These are phyloP conservation scores for Cubamyces sp. DNA, from an alignment of 768 basidiomycete species.

Conservation along the genomic window DNA sequence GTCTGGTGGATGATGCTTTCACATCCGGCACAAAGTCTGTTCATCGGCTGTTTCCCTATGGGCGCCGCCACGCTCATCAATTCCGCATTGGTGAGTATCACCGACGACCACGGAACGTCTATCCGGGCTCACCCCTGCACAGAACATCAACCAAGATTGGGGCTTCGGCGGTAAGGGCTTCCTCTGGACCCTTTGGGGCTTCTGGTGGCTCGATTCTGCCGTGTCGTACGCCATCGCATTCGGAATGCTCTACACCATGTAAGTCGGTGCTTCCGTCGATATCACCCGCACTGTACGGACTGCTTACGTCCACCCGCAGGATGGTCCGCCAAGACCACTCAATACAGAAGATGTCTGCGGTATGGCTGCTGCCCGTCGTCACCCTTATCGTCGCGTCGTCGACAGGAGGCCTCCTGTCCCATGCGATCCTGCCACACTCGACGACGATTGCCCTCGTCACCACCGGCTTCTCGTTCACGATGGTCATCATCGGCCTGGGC, in stretches of 20 bases:
- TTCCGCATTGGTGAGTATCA: constrained; percentile 38
- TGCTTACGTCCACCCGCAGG: constrained; percentile 36
- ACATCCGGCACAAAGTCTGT: constrained; percentile 49
- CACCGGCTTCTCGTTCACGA: constrained; percentile 46
- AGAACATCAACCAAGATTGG: constrained; percentile 39
- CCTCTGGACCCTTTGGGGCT: constrained; percentile 48
- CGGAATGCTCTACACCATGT: constrained; percentile 56
- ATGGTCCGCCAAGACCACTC: constrained; percentile 48
- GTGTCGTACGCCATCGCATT: constrained; percentile 49
- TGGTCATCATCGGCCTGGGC: constrained; percentile 50
- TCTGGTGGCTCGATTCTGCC: constrained; percentile 55
- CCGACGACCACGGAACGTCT: neutral
- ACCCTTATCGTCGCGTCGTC: constrained; percentile 57
- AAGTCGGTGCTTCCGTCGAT: constrained; percentile 22
- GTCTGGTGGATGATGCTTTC: constrained; percentile 37
- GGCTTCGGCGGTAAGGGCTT: constrained; percentile 42
- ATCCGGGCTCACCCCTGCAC: constrained; percentile 23
- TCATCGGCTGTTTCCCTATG: constrained; percentile 50
- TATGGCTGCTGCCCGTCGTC: constrained; percentile 57
- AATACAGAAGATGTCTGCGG: constrained; percentile 44
- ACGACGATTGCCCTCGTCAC: constrained; percentile 46
- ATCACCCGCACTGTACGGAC: neutral
- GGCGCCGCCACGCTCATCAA: constrained; percentile 49
- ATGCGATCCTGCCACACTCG: constrained; percentile 42
- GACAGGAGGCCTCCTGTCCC: constrained; percentile 49